Base-by-base conservation (phyloP, 768 basidiomycete species). In the Epithele typhae region DNA sequence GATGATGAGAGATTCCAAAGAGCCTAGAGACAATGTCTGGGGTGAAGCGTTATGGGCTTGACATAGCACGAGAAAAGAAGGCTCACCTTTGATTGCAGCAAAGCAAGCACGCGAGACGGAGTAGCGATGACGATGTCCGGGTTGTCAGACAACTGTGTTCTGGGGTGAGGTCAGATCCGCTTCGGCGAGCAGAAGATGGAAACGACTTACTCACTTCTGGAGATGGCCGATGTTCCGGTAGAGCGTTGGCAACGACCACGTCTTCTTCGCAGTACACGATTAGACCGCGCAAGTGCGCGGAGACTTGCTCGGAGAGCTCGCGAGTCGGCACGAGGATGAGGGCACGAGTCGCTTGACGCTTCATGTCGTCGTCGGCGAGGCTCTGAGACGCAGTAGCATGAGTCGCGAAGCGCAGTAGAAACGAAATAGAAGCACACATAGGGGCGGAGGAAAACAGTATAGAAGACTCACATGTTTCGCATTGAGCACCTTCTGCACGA, bases 221-320 rank as follows among this genome's bases (percentile, higher is more conserved):
- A 91, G 62, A 61, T 90, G 86, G 18, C 77, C 70, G 4, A 80
- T 73, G 14, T 80, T 76, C 87, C 14, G 82, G 73, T 0, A 89
- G 83, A n/a, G 85, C 71, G 61, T 97, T 98, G 27, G 79, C 78
- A 15, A 86, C 64, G 0, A 73, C 61, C 27, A 95, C 72, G 17
- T 82, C 84, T 49, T 76, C 77, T 46, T 92, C 89, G 52, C 92
- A 96, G 63, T 97, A 94, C 4, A 69, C 69, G 19, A 85, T 63
- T 3, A 95, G 70, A 2, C 68, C 69, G 33, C 71, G 77, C 37
- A 98, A 56, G 63, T 87, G 86, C 0, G 72, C 66, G 0, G 82
- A 70, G 1, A 96, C 91, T 68, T 99, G 96, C 64, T 96, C 89
- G 1, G 94, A 80, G 23, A 99, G 72, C 63, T 99, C 96, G 49